Evolutionary conservation across 371 early-diverging fungal genomes (phyloP).

Genomic region (Sporodiniella umbellata): DNA sequence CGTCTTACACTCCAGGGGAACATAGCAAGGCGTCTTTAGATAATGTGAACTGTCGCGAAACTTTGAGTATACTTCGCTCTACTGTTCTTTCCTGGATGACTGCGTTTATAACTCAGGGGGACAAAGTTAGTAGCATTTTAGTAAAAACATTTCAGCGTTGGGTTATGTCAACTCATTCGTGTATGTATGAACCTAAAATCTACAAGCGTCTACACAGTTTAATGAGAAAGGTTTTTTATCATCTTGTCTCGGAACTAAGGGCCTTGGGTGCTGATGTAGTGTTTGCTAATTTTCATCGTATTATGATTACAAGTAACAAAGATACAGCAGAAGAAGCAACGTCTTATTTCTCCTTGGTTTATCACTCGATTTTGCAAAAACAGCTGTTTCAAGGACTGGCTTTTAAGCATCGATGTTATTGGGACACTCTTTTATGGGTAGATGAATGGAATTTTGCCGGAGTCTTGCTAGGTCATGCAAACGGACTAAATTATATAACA

Average conservation of each 20-base stretch:
- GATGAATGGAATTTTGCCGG: constrained; percentile 90
- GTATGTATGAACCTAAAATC: constrained; percentile 84
- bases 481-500: constrained; percentile 11
- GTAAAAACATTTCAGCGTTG: constrained; percentile 85
- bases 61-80: constrained; percentile 70
- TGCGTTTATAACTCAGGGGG: constrained; percentile 16
- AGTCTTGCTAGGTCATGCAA: constrained; percentile 21
- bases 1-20: too few species aligned
- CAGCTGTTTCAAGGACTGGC: constrained; percentile 73
- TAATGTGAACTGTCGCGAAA: constrained; percentile 59
- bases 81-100: constrained; percentile 77
- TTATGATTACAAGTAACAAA: constrained; percentile 82
- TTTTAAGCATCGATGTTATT: constrained; percentile 62
- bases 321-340: constrained; percentile 65
- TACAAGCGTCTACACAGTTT: constrained; percentile 73
- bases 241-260: constrained; percentile 76
- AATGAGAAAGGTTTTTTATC: constrained; percentile 87
- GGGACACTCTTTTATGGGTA: constrained; percentile 89
- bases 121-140: constrained; percentile 52
- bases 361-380: constrained; percentile 65
- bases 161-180: constrained; percentile 74
- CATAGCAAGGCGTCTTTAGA: constrained; percentile 31
- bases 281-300: constrained; percentile 75
- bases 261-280: constrained; percentile 75
- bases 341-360: constrained; percentile 69